Evolutionary conservation across 495 filamentous ascomycete genomes (phyloP).

Genomic region (Hyaloscypha finlandica): DNA sequence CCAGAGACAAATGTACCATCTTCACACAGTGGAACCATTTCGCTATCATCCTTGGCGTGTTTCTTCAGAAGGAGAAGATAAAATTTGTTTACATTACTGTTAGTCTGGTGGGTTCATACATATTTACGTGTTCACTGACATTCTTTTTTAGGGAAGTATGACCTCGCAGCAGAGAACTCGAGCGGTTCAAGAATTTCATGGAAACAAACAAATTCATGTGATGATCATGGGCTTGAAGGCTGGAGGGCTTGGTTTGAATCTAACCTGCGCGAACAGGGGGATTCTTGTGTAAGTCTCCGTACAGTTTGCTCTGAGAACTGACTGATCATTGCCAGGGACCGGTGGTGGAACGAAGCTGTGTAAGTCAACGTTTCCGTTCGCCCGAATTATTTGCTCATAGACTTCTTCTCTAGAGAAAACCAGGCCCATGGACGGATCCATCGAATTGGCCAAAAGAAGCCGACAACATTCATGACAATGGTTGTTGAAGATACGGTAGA

Average conservation of each 20-base stretch:
- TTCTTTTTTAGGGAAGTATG: slow-evolving; percentile 28
- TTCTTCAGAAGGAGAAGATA: not conserved
- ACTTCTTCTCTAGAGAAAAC: slow-evolving; percentile 24
- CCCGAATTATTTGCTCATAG: not conserved
- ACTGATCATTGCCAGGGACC: slow-evolving; percentile 31
- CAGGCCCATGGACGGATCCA: slow-evolving; percentile 63
- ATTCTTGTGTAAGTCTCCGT: slow-evolving; percentile 35
- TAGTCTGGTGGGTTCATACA: not conserved
- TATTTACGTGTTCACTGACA: not conserved
- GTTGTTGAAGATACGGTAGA: slow-evolving; percentile 55
- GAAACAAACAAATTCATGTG: slow-evolving; percentile 28
- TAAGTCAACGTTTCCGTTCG: not conserved
- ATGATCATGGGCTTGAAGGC: slow-evolving; percentile 36
- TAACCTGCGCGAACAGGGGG: slow-evolving; percentile 41
- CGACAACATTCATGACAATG: slow-evolving; percentile 54
- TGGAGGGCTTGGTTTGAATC: slow-evolving; percentile 35
- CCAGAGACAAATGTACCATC: slow-evolving; percentile 39
- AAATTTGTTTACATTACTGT: slow-evolving; percentile 24
- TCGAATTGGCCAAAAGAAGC: slow-evolving; percentile 58
- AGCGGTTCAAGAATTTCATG: not conserved
- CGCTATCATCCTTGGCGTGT: slow-evolving; percentile 8
- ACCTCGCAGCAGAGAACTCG: slow-evolving; percentile 16
- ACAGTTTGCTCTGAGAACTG: not conserved
- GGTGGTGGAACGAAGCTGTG: slow-evolving; percentile 42
- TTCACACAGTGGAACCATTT: slow-evolving; percentile 20